Conservation (phyloP, 257 asterid species). For the Verbena officinalis region DNA sequence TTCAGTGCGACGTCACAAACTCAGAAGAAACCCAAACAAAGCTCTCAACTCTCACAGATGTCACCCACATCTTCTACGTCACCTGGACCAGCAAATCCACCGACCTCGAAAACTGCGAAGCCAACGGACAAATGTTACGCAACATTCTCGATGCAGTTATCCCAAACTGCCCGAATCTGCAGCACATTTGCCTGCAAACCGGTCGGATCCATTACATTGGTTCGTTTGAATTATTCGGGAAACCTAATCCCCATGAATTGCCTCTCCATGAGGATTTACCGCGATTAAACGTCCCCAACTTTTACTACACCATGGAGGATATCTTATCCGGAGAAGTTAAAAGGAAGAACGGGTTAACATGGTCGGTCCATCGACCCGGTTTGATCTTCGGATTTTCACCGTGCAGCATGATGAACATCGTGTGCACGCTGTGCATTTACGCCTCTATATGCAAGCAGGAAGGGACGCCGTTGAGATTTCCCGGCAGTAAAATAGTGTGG, state of each 20-base stretch:
- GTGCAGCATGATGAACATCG: constrained; percentile 32
- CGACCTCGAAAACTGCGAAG: constrained; percentile 24
- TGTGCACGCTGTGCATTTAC: constrained; percentile 24
- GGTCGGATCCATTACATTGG: constrained; percentile 32
- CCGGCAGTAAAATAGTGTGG: constrained; percentile 35
- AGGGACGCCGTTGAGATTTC: constrained; percentile 31
- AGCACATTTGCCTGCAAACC: constrained; percentile 41
- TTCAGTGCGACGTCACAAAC: constrained; percentile 36
- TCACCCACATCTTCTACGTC: constrained; percentile 40
- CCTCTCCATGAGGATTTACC: constrained; percentile 31
- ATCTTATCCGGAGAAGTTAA: constrained; percentile 22
- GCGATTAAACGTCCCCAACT: constrained; percentile 20
- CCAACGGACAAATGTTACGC: constrained; percentile 29
- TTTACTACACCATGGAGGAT: constrained; percentile 34
- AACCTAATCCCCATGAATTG: constrained; percentile 21
- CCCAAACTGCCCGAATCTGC: constrained; percentile 31
- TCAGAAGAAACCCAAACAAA: constrained; percentile 18
- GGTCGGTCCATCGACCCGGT: constrained; percentile 37
- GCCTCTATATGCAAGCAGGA: constrained; percentile 39
- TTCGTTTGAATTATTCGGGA: not conserved
- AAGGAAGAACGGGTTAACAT: constrained; percentile 26
- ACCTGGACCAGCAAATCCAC: constrained; percentile 28
- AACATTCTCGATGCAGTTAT: constrained; percentile 30
- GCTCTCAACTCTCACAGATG: constrained; percentile 31
- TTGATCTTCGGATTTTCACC: constrained; percentile 35